These are phyloP conservation scores for Medicago arabica DNA, from an alignment of 306 rosid genomes.

Conservation along the genomic window DNA sequence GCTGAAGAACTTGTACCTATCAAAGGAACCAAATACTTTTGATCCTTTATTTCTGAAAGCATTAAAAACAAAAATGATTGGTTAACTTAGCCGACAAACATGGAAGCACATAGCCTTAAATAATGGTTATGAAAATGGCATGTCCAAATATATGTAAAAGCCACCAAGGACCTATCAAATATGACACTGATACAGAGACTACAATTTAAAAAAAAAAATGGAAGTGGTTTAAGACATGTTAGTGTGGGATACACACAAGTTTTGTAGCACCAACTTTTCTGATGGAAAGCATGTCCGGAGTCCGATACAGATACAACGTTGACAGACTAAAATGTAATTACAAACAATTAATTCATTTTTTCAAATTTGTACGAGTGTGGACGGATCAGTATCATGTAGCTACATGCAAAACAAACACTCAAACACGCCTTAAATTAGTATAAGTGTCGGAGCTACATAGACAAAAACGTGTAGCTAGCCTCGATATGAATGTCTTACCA, in stretches of 20 bases:
- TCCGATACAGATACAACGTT: too few relatives aligned
- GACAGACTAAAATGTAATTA: too few relatives aligned
- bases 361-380: too few relatives aligned
- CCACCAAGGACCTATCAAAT: neutral
- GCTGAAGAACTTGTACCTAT: constrained; percentile 58
- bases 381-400: too few relatives aligned
- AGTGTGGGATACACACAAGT: too few relatives aligned
- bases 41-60: constrained; percentile 64
- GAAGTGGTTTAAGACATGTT: too few relatives aligned
- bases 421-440: neutral
- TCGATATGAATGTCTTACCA: neutral
- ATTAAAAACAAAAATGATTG: constrained; percentile 2
- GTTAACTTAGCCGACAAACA: neutral
- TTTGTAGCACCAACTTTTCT: too few relatives aligned
- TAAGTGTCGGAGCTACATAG: neutral
- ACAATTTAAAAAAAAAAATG: too few relatives aligned
- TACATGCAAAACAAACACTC: neutral
- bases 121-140: neutral
- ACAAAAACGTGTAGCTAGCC: neutral
- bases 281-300: too few relatives aligned
- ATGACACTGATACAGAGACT: neutral
- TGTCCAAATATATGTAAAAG: neutral
- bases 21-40: constrained; percentile 56
- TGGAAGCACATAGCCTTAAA: neutral
- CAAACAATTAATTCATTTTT: too few relatives aligned